Percentiles rank a stretch among this genome's conserved stretches.
Evolutionary conservation across 2,329 filamentous ascomycete genomes (phyloP).

Genomic region (Scolecobasidium constrictum): DNA sequence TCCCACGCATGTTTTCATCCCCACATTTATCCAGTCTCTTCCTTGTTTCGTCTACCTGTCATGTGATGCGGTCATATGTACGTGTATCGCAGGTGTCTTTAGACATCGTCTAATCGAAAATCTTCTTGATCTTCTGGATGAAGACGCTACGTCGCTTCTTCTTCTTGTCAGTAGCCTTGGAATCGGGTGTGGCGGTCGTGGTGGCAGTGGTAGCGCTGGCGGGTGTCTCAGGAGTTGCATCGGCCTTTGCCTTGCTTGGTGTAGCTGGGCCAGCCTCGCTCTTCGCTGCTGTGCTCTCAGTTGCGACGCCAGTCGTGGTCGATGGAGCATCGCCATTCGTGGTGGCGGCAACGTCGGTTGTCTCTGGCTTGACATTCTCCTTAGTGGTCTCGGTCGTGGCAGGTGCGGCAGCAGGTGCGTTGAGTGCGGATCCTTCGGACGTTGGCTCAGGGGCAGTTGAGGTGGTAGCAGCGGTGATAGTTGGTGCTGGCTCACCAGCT

Average conservation of each 20-base stretch:
- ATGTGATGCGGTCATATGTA: too few species aligned
- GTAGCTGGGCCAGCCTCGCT: constrained; percentile 17
- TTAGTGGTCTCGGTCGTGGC: constrained; percentile 19
- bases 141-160: constrained; percentile 38
- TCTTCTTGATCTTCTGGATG: constrained; percentile 36
- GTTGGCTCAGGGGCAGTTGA: constrained; percentile 16
- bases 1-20: too few species aligned
- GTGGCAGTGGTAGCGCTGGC: constrained; percentile 20
- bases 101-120: too few species aligned
- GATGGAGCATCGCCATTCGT: constrained; percentile 20
- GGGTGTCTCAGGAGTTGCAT: constrained; percentile 10
- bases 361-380: constrained; percentile 1
- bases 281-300: constrained; percentile 10
- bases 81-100: too few species aligned
- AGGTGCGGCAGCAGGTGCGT: constrained; percentile 23
- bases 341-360: constrained; percentile 17
- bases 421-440: constrained; percentile 21
- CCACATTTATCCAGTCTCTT: too few species aligned
- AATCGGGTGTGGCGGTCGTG: constrained; percentile 26
- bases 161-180: constrained; percentile 26
- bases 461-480: constrained; percentile 24
- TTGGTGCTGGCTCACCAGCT: constrained; percentile 33
- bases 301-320: constrained; percentile 13
- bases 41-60: too few species aligned
- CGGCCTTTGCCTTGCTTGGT: constrained; percentile 17